Base-by-base conservation (phyloP, 2,329 filamentous ascomycete genomes). In the Monilinia polystroma region DNA sequence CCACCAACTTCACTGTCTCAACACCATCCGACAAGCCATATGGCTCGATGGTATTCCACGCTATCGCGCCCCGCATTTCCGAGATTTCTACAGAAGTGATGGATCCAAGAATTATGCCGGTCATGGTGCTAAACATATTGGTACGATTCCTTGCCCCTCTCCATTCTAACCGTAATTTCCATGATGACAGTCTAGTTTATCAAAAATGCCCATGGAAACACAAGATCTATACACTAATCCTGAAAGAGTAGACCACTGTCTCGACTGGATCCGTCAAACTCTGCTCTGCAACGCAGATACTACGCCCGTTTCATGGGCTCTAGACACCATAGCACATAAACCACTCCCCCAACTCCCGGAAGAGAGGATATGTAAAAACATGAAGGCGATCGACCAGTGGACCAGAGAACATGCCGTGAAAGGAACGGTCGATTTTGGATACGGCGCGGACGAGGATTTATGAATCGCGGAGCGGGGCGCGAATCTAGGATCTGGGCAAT, bases 191-290 rank as follows among this genome's bases (percentile, higher is more conserved):
- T 18, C 35, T 23, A 20, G 20, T 23, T 16, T 35, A 23, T 38
- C 43, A 49, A 35, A 49, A 14, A 18, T 35, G 14, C 18, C 32
- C 16, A n/a, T 49, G 10, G 14, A 49, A 32, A 35, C 1, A 35
- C 18, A 47, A 38, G 8, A 47, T 14, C 2, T 8, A 23, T 12
- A 26, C 47, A 23, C n/a, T n/a, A 49, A 51, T 51, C 20, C 8
- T 23, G 6, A 59, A 16, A 5, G 20, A 12, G n/a, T 29, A 63
- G 60, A 63, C 16, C 60, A 63, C 32, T 63, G 60, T 23, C 18
- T 63, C 32, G 60, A 63, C 38, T 63, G 60, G 60, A 63, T 63
- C 12, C 60, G 60, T 38, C 60, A 63, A 45, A 43, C 60, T 7
- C 51, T 63, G 20, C 49, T 63, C 49, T 63, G 60, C 26, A 54